phyloP scores from a whole-genome alignment of 345 rosid genomes.

The Trapa incisa region DNA sequence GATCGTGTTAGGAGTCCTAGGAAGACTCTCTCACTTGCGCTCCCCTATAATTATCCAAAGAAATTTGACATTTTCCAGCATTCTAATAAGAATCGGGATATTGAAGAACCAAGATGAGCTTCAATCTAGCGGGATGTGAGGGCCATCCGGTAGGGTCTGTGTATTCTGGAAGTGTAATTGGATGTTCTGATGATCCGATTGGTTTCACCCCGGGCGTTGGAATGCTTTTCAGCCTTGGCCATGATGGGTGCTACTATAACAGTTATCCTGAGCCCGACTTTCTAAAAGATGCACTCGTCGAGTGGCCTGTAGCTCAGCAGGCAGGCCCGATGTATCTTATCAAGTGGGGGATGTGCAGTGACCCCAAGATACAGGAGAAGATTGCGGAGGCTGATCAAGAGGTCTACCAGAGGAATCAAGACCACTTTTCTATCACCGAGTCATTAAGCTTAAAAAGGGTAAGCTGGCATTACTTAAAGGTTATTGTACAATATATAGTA shows the following conservation, averaged over 20 bases:
- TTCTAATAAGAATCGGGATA: background rate
- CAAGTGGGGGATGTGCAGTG: conserved; percentile 32
- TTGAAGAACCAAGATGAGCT: background rate
- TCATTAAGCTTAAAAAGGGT: conserved; percentile 55
- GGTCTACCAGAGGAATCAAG: conserved; percentile 31
- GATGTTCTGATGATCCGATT: background rate
- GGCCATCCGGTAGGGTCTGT: background rate
- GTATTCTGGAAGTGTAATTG: background rate
- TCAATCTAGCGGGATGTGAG: background rate
- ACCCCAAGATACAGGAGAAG: conserved; percentile 52
- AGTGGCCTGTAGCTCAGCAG: conserved; percentile 73
- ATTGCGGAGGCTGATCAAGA: conserved; percentile 55
- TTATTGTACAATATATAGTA: too few relatives aligned
- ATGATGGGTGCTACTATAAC: conserved; percentile 3
- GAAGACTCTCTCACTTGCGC: too few relatives aligned
- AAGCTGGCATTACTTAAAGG: conserved; percentile 10
- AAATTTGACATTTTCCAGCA: background rate
- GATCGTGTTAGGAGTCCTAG: too few relatives aligned
- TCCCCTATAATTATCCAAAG: background rate
- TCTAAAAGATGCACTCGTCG: conserved; percentile 54
- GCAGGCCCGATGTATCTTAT: conserved; percentile 51
- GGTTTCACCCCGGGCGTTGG: background rate
- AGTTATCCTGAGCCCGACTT: conserved; percentile 21
- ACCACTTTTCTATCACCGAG: conserved; percentile 27
- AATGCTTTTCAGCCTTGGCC: background rate